Evolutionary conservation across 2,329 filamentous ascomycete genomes (phyloP).

Genomic region (Lasiodiplodia gonubiensis): DNA sequence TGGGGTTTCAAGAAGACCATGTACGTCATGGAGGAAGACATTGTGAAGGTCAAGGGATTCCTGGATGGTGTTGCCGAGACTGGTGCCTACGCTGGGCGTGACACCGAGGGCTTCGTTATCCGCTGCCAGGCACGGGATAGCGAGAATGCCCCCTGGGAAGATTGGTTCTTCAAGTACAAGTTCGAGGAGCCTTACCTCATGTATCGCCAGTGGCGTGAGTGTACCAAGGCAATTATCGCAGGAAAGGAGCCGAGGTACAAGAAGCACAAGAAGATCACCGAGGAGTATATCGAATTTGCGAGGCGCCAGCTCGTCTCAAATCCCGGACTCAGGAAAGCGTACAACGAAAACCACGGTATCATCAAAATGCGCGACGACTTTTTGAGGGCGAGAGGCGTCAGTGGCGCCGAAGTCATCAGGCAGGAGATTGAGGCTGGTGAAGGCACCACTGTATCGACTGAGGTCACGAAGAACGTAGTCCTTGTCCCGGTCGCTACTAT

Average conservation of each 20-base stretch:
- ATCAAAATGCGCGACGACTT: constrained; percentile 91
- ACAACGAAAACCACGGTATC: constrained; percentile 91
- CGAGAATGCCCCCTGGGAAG: constrained; percentile 65
- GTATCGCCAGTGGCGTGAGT: constrained; percentile 98
- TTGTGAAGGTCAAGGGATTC: constrained; percentile 76
- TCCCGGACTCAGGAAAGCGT: constrained; percentile 70
- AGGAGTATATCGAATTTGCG: constrained; percentile 87
- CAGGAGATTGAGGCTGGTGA: constrained; percentile 66
- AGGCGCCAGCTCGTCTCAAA: constrained; percentile 73
- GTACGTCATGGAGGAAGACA: constrained; percentile 75
- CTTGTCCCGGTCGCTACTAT: constrained; percentile 92
- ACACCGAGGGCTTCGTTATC: constrained; percentile 96
- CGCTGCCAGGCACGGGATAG: constrained; percentile 74
- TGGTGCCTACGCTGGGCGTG: constrained; percentile 85
- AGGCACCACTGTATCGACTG: constrained; percentile 53
- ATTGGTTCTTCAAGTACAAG: constrained; percentile 99
- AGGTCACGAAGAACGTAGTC: constrained; percentile 72
- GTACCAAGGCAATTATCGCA: constrained; percentile 85
- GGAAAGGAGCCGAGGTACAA: constrained; percentile 76
- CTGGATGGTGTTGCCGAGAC: constrained; percentile 85
- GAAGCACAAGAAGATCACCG: constrained; percentile 88
- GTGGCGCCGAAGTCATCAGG: constrained; percentile 85
- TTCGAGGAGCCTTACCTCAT: constrained; percentile 98
- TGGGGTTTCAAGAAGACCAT: constrained; percentile 96
- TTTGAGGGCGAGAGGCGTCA: constrained; percentile 79